Evolutionary conservation across 257 asterid genomes (phyloP), one percentile per base, ranked within the genome.

Genomic region (Cynanchum wilfordii): DNA sequence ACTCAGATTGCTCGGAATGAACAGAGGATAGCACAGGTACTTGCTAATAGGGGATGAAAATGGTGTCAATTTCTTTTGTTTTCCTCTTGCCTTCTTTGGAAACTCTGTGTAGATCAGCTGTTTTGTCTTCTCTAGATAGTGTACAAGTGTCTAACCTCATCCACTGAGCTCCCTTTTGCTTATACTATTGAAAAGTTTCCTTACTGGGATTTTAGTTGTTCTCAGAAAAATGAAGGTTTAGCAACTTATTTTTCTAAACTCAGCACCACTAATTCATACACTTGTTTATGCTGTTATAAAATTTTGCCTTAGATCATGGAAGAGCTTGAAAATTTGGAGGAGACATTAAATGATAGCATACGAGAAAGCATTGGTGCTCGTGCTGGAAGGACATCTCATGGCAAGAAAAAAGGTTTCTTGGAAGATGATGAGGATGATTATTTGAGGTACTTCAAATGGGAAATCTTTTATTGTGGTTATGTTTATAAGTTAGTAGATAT

Each of bases 1-100:
- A 95, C 98, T 79, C 99, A 95, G 87, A 95, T 95, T 80, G 99
- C 99, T 84, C 82, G 99, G 81, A 95, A 95, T 86, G 99, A 95
- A 80, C 99, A 95, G 84, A 87, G 99, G 82, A 95, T 84, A 17
- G 85, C 98, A 66, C 98, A 95, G 97, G 99, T 90, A 52, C 27
- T 52, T 68, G 55, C 56, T 17, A 16, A 16, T 73, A 54, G 60
- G 57, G 66, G 55, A 25, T 9, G 44, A 51, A 33, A 27, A 38
- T 9, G 22, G 42, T 58, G 42, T 49, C 27, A 16, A 33, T 70
- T 66, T 42, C 27, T 29, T 58, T 27, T 24, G 4, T 60, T 12
- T 59, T 29, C 25, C 2, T 66, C 47, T 27, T 56, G 29, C 19
- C 13, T 20, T 9, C 10, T n/a, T 56, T 27, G 73, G 40, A 67